Evolutionary conservation across 163 green algal genomes (phyloP).

Genomic region (Chloromonas sp.): DNA sequence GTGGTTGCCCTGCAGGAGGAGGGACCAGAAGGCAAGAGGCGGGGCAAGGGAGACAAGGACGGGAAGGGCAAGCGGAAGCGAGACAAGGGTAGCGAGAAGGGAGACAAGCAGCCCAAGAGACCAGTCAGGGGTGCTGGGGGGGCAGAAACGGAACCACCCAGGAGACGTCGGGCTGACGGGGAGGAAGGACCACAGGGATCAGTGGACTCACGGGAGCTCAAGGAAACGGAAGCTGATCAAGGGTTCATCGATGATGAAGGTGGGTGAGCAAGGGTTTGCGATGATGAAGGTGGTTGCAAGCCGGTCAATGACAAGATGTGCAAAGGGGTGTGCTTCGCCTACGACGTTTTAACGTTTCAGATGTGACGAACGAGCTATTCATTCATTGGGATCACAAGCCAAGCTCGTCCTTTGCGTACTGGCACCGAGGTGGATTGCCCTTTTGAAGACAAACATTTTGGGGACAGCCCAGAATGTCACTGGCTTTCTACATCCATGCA

Average conservation of each 20-base stretch:
- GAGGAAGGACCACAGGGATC: neutral
- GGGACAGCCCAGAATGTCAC: too few relatives aligned
- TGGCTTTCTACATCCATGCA: too few relatives aligned
- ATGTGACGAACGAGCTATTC: too few relatives aligned
- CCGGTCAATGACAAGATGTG: too few relatives aligned
- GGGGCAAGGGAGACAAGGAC: constrained; percentile 1
- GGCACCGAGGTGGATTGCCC: too few relatives aligned
- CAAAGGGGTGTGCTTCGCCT: too few relatives aligned
- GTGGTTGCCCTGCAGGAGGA: neutral
- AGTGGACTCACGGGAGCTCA: neutral
- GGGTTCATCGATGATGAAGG: constrained; percentile 6
- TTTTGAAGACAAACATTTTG: too few relatives aligned
- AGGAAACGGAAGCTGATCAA: neutral
- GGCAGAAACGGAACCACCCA: neutral
- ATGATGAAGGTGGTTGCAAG: neutral
- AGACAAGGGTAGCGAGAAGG: neutral
- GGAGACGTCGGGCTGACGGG: neutral
- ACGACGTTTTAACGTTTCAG: too few relatives aligned
- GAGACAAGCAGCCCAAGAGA: neutral
- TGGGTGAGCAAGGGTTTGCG: neutral
- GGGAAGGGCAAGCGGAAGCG: neutral
- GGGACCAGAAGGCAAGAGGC: neutral
- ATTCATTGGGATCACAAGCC: too few relatives aligned
- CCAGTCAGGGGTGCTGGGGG: neutral
- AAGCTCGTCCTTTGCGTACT: too few relatives aligned